Conservation (phyloP, 2,329 filamentous ascomycete genomes). For the Thielaviopsis ethacetica region DNA sequence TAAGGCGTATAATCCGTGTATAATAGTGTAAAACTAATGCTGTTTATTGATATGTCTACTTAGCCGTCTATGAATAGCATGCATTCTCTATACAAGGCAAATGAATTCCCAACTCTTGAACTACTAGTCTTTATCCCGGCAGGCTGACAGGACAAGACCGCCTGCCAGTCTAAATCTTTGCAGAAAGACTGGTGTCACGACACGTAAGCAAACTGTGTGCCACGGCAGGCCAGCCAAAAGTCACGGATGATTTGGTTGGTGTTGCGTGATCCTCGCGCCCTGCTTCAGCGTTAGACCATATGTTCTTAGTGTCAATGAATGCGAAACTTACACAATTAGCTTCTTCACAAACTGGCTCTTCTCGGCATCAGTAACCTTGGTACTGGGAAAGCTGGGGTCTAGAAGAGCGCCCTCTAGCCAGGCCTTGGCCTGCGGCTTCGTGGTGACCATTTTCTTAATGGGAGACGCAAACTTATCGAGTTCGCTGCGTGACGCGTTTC, state of each 20-base stretch:
- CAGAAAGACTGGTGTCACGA: neutral
- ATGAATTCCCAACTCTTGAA: no score
- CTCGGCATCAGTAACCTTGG: conserved; percentile 40
- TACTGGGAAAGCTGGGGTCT: conserved; percentile 38
- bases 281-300: conserved; percentile 16
- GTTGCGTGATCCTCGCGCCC: conserved; percentile 43
- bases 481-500: conserved; percentile 53
- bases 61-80: neutral
- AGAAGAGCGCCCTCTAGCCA: conserved; percentile 48
- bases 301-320: neutral
- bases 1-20: neutral
- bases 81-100: no score
- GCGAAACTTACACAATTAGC: conserved; percentile 37
- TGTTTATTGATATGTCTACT: no score
- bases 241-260: conserved; percentile 54
- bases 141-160: no score
- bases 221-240: conserved; percentile 55
- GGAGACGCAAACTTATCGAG: conserved; percentile 55
- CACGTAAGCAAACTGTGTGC: conserved; percentile 34
- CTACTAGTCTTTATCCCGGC: no score
- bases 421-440: conserved; percentile 35
- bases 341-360: conserved; percentile 51
- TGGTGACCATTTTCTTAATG: conserved; percentile 48
- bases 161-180: no score
- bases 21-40: neutral